Evolutionary conservation across 352 stramenopile genomes (phyloP), one percentile per base, ranked within the genome.

Genomic region (Globisporangium acanthophoron): DNA sequence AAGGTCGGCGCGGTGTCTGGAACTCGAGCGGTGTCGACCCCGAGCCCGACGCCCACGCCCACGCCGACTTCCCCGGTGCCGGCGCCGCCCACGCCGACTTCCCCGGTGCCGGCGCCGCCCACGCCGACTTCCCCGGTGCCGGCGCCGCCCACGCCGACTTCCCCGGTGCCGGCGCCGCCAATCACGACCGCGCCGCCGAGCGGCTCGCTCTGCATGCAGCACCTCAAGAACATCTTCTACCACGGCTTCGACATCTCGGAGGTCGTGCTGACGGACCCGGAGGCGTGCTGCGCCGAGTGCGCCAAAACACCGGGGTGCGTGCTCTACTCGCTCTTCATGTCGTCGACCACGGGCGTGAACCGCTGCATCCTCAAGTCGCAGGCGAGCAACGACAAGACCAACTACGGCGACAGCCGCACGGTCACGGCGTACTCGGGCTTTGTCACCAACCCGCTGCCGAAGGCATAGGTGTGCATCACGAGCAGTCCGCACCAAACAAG

Each of bases 181-280:
- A 20, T 37, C 1, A 61, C 35, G 3, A 37, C 55, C 4, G 35
- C 21, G 5, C 35, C 55, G 15, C 20, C 55, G 40, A 40, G 35
- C 3, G 29, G 20, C 35, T 55, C 55, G 20, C 45, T 41, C 18
- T 79, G 71, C 47, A 56, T 56, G 12, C 40, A 56, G 13, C 65
- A 73, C 44, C 53, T 74, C 45, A 73, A 70, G 50, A 67, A 74
- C 59, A 67, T 72, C 29, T 70, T 70, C 46, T 76, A 68, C 56
- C 58, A 73, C 52, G 68, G 65, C 41, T 68, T 65, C 39, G 73
- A 79, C 47, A 61, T 79, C 12, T 21, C 62, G 20, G 70, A 59
- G 13, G 57, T 58, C 40, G 57, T 27, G 47, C 48, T 59, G 8
- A 43, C 31, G 6, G 39, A 67, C n/a, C 50, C 45, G 18, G 49